These are phyloP conservation scores for Lepiota venenata DNA, from an alignment of 768 basidiomycete genomes.

Conservation along the genomic window DNA sequence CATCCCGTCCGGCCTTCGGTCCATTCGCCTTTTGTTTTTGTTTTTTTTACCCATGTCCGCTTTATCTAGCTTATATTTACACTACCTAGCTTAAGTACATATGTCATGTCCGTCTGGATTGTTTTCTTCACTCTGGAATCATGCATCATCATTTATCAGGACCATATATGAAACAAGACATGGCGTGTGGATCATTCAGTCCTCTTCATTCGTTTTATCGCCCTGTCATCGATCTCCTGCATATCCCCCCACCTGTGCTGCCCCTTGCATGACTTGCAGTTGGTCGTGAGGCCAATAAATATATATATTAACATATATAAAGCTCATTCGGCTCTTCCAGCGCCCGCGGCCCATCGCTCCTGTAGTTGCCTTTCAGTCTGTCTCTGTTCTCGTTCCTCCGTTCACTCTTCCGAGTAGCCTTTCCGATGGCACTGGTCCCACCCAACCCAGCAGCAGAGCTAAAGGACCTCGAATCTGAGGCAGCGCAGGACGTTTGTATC, in stretches of 20 bases:
- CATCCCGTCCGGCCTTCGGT: neutral
- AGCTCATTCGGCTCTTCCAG: slow-evolving; percentile 5
- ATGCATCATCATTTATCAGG: slow-evolving; percentile 4
- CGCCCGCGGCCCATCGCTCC: neutral
- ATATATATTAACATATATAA: slow-evolving; percentile 14
- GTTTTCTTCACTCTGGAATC: slow-evolving; percentile 7
- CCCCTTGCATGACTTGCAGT: neutral
- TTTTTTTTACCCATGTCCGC: slow-evolving; percentile 24
- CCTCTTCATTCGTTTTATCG: neutral
- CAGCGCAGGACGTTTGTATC: slow-evolving; percentile 49
- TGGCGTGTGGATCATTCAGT: no score
- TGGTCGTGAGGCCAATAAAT: neutral
- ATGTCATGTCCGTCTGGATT: slow-evolving; percentile 19
- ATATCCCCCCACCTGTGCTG: neutral
- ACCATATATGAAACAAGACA: neutral
- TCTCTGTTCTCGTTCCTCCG: slow-evolving; percentile 9
- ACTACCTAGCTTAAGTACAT: slow-evolving; percentile 32
- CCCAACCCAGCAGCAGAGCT: slow-evolving; percentile 42
- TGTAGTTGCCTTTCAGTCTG: slow-evolving; percentile 5
- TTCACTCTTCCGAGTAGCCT: slow-evolving; percentile 12
- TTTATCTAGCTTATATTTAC: slow-evolving; percentile 45
- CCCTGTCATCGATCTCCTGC: neutral
- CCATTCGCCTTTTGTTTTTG: slow-evolving; percentile 18
- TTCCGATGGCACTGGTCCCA: slow-evolving; percentile 54
- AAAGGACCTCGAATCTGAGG: slow-evolving; percentile 21